Conservation (phyloP, 176 grass and related monocot genomes). For the Elaeis guineensis region DNA sequence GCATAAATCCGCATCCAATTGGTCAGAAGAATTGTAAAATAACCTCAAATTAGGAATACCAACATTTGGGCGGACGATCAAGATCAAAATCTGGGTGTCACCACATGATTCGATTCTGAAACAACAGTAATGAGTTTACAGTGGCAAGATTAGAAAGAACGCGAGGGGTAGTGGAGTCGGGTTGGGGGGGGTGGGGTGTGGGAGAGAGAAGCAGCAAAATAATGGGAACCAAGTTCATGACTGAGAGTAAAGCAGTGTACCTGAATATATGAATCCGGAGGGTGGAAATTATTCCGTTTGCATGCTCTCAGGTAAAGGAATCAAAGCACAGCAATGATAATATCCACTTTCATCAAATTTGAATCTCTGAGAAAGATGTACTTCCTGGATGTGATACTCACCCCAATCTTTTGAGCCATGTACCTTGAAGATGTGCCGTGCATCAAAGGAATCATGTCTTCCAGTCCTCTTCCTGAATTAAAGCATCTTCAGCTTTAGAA, state of each 20-base stretch:
- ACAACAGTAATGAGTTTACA: too few species aligned
- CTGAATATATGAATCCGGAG: neutral
- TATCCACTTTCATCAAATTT: conserved; percentile 66
- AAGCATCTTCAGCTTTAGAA: neutral
- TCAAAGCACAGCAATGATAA: conserved; percentile 74
- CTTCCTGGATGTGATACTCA: conserved; percentile 40
- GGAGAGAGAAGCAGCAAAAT: too few species aligned
- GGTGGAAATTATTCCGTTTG: neutral
- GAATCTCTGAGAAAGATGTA: conserved; percentile 83
- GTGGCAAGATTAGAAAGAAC: too few species aligned
- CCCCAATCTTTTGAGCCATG: conserved; percentile 70
- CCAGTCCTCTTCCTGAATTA: conserved; percentile 23
- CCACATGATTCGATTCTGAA: too few species aligned
- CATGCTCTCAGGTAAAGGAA: conserved; percentile 35
- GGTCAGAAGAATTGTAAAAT: too few species aligned
- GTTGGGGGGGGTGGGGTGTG: too few species aligned
- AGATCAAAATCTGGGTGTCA: too few species aligned
- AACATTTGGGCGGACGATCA: too few species aligned
- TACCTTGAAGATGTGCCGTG: conserved; percentile 49
- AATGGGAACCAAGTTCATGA: too few species aligned
- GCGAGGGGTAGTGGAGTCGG: too few species aligned
- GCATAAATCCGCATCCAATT: too few species aligned
- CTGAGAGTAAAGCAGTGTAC: neutral
- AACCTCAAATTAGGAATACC: too few species aligned
- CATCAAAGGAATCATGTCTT: conserved; percentile 62